phyloP scores from a whole-genome alignment of 495 filamentous ascomycete genomes.

The Pseudevernia furfuracea region DNA sequence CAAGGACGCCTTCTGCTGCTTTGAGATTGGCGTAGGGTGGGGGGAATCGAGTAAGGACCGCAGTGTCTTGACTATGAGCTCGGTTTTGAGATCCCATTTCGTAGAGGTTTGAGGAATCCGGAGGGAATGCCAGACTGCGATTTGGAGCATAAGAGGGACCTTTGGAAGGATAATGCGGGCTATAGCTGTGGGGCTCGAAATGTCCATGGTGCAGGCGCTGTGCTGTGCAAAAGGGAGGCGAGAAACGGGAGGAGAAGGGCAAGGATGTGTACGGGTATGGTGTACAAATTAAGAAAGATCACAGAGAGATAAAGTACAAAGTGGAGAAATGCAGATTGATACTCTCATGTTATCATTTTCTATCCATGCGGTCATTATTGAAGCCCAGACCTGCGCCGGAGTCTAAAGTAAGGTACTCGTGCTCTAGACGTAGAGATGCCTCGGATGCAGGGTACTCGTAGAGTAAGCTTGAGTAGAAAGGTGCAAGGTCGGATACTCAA shows the following conservation, averaged over 20 bases:
- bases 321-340: background rate
- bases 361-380: no score
- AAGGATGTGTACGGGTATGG: background rate
- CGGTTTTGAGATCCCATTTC: conserved; percentile 74
- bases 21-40: conserved; percentile 44
- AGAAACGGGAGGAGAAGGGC: background rate
- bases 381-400: background rate
- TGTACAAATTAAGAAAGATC: background rate
- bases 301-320: background rate
- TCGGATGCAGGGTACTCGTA: no score
- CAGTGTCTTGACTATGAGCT: conserved; percentile 61
- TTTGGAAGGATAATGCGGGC: conserved; percentile 46
- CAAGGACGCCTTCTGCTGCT: conserved; percentile 53
- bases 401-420: background rate
- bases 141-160: conserved; percentile 60
- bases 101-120: conserved; percentile 55
- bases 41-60: conserved; percentile 50
- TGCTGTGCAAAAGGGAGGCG: background rate
- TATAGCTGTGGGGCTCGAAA: conserved; percentile 34
- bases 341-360: no score
- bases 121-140: conserved; percentile 59
- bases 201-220: conserved; percentile 30
- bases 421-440: no score
- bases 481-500: no score
- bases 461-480: no score